Percentiles rank a stretch among this genome's conserved stretches.
Conservation (phyloP, 2,329 filamentous ascomycete species). For the Cercospora citrullina region DNA sequence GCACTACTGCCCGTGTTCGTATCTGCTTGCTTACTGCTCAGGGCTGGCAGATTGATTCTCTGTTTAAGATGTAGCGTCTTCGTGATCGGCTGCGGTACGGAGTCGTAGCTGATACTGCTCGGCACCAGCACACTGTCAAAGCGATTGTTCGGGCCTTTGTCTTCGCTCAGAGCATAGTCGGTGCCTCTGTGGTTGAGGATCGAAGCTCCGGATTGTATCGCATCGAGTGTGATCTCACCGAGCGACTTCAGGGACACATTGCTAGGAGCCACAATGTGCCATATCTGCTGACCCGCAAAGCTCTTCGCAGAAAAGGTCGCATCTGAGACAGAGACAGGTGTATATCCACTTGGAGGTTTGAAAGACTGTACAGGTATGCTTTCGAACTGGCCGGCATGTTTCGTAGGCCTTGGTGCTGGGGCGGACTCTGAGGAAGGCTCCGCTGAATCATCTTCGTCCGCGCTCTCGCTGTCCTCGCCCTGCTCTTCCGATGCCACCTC, state of each 20-base stretch:
- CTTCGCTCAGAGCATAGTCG: conserved; percentile 51
- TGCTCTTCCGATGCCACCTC: conserved; percentile 15
- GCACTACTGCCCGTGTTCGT: conserved; percentile 43
- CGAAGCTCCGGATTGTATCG: conserved; percentile 53
- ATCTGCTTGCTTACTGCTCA: conserved; percentile 45
- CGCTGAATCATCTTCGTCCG: conserved; percentile 5
- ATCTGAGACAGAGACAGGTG: conserved; percentile 50
- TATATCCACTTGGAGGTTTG: conserved; percentile 49
- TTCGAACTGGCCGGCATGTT: conserved; percentile 7
- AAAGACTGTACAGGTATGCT: conserved; percentile 30
- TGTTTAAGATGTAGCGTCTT: conserved; percentile 66
- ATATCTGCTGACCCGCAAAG: conserved; percentile 70
- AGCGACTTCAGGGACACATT: conserved; percentile 68
- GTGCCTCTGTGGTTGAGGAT: conserved; percentile 64
- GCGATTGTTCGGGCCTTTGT: conserved; percentile 17
- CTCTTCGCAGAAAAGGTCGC: conserved; percentile 52
- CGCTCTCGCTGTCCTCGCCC: conserved; percentile 16
- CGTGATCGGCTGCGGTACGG: conserved; percentile 51
- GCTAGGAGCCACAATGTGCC: conserved; percentile 75
- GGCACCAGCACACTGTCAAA: conserved; percentile 31
- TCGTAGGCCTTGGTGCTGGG: neutral
- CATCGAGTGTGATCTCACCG: conserved; percentile 63
- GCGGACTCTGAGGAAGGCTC: conserved; percentile 5
- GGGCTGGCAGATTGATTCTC: conserved; percentile 56
- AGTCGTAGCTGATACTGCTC: conserved; percentile 33